Percentiles rank a stretch among this genome's conserved stretches.
phyloP scores from a whole-genome alignment of 2,329 filamentous ascomycete species.

The Colletotrichum shisoi region DNA sequence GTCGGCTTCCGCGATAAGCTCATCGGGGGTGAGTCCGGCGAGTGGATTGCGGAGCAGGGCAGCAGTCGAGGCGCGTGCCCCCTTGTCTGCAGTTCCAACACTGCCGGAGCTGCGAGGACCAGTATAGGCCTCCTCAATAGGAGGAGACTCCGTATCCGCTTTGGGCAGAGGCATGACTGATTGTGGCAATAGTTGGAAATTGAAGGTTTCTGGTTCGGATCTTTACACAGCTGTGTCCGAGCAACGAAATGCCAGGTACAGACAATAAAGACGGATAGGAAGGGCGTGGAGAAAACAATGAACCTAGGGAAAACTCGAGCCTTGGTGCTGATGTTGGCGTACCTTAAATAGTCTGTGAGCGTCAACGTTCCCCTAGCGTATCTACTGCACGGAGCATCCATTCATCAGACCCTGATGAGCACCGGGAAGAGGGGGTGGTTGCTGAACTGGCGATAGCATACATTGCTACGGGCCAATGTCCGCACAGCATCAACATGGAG shows the following conservation, averaged over 20 bases:
- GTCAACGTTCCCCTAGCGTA: background rate
- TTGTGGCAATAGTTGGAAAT: background rate
- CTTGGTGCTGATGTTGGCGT: background rate
- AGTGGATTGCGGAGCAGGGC: constrained; percentile 47
- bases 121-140: constrained; percentile 6
- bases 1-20: constrained; percentile 49
- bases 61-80: constrained; percentile 40
- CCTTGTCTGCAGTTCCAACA: constrained; percentile 12
- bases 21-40: constrained; percentile 44
- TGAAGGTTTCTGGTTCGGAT: too few relatives aligned
- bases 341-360: constrained; percentile 1
- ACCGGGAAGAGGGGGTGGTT: constrained; percentile 19
- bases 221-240: background rate
- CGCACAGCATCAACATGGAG: constrained; percentile 12
- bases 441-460: constrained; percentile 9
- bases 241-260: background rate
- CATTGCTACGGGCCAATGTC: constrained; percentile 20
- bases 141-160: constrained; percentile 28
- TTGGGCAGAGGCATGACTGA: constrained; percentile 27
- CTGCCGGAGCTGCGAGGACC: constrained; percentile 21
- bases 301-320: background rate
- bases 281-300: constrained; percentile 16
- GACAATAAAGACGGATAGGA: background rate
- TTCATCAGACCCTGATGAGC: background rate
- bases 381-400: background rate